A percentile compares a stretch with the other conserved stretches of the same genome.
Evolutionary conservation across 805 yeast species (phyloP).

Genomic region (Kluyveromyces aestuarii): DNA sequence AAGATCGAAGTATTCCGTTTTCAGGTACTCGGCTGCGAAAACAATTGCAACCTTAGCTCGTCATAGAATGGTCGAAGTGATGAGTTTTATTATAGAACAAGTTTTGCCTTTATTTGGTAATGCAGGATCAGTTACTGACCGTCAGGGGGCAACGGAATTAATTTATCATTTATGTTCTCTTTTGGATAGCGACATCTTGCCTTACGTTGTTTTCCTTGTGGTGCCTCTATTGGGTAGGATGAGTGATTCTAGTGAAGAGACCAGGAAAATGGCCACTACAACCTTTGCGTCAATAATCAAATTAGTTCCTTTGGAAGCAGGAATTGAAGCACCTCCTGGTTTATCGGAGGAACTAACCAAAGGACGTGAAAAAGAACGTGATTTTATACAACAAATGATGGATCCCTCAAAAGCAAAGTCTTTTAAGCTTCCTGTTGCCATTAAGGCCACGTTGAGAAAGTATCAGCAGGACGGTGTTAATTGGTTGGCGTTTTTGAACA

Average conservation of each 20-base stretch:
- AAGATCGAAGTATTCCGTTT: conserved; percentile 65
- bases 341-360: conserved; percentile 75
- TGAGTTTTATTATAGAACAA: conserved; percentile 69
- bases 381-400: conserved; percentile 95
- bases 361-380: conserved; percentile 91
- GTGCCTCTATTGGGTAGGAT: conserved; percentile 96
- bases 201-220: conserved; percentile 89
- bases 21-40: conserved; percentile 84
- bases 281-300: conserved; percentile 95
- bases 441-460: conserved; percentile 84
- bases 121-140: conserved; percentile 55
- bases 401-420: conserved; percentile 86
- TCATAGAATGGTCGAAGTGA: conserved; percentile 56
- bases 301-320: conserved; percentile 93
- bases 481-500: conserved; percentile 93
- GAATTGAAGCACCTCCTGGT: conserved; percentile 90
- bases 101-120: conserved; percentile 75
- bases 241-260: conserved; percentile 89
- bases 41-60: conserved; percentile 75
- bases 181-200: conserved; percentile 85
- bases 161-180: conserved; percentile 74
- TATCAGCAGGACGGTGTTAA: conserved; percentile 98
- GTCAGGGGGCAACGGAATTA: conserved; percentile 94
- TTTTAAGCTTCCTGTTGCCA: conserved; percentile 81
- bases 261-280: conserved; percentile 86